Evolutionary conservation across 768 basidiomycete species (phyloP).

Genomic region (Mrakia frigida): DNA sequence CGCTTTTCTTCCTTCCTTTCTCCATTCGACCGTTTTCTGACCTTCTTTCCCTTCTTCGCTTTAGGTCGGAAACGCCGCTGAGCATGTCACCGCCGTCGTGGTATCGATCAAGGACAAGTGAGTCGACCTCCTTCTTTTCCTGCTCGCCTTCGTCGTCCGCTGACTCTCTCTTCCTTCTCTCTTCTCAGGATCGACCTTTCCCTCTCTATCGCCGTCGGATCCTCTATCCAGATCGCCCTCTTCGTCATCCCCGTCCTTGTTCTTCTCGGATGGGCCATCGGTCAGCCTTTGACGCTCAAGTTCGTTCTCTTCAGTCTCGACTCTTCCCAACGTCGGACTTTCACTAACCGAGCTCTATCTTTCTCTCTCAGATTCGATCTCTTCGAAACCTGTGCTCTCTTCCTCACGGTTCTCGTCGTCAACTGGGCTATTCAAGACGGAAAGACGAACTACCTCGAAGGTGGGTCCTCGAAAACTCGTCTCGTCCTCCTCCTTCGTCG

Average conservation of each 20-base stretch:
- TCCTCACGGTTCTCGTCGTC: constrained; percentile 41
- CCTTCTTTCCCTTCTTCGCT: neutral
- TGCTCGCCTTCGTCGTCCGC: neutral
- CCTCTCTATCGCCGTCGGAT: constrained; percentile 39
- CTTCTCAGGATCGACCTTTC: constrained; percentile 26
- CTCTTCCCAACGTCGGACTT: neutral
- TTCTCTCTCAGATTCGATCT: constrained; percentile 33
- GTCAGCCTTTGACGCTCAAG: constrained; percentile 41
- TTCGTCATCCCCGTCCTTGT: constrained; percentile 41
- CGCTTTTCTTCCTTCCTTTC: neutral
- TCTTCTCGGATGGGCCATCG: constrained; percentile 42
- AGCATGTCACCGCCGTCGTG: constrained; percentile 31
- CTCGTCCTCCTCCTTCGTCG: too few species aligned
- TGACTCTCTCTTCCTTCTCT: neutral
- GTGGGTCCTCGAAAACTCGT: constrained; percentile 1
- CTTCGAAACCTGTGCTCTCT: constrained; percentile 42
- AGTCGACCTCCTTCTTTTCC: neutral
- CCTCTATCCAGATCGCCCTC: constrained; percentile 40
- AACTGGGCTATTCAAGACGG: constrained; percentile 42
- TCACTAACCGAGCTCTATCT: neutral
- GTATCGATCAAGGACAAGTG: constrained; percentile 35
- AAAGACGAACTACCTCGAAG: constrained; percentile 41
- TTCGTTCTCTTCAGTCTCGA: constrained; percentile 4
- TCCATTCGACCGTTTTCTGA: neutral
- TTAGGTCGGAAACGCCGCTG: constrained; percentile 24